Evolutionary conservation across 164 flowering plant species (phyloP), one percentile per base, ranked within the genome.

Genomic region (Malania oleifera): DNA sequence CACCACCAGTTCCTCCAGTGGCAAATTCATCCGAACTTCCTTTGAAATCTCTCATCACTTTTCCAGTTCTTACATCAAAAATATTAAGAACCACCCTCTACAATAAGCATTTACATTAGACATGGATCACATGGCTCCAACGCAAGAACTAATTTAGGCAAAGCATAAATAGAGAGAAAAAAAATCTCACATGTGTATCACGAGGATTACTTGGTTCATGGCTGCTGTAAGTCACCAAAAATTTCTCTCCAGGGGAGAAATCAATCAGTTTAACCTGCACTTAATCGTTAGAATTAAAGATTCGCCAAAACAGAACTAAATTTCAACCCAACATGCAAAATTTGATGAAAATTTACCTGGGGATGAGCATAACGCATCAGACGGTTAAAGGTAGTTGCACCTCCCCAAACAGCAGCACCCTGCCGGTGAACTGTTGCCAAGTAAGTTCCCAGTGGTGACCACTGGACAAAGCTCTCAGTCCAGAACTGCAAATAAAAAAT

Each of bases 161-260:
- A 51, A 35, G 0, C 19, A 3, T 6, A 56, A 51, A 12, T n/a
- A n/a, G n/a, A 34, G 1, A 57, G 11, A 25, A 59, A 1, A 44
- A 25, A 44, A 55, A 25, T 5, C 75, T 74, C 73, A 88, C 99
- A 81, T 88, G 95, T 2, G 89, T 80, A 64, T 95, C 99, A 34
- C 93, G 93, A 31, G 97, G 97, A 73, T 95, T 95, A 81, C 91
- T 88, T 40, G 99, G 96, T 69, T 91, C 99, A 54, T 95, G 99
- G 67, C 96, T 88, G 75, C 97, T 90, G 66, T 86, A 93, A 20
- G 99, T 91, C 29, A 93, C 91, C 73, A 95, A 65, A 60, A 73
- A 95, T 53, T 72, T 91, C 75, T 95, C 99, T 22, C 96, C 96
- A 50, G 95, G 97, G 24, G 99, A 95, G 63, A 95, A 89, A 64